Evolutionary conservation across 768 basidiomycete species (phyloP).

Genomic region (Chlorophyllum brunneum): DNA sequence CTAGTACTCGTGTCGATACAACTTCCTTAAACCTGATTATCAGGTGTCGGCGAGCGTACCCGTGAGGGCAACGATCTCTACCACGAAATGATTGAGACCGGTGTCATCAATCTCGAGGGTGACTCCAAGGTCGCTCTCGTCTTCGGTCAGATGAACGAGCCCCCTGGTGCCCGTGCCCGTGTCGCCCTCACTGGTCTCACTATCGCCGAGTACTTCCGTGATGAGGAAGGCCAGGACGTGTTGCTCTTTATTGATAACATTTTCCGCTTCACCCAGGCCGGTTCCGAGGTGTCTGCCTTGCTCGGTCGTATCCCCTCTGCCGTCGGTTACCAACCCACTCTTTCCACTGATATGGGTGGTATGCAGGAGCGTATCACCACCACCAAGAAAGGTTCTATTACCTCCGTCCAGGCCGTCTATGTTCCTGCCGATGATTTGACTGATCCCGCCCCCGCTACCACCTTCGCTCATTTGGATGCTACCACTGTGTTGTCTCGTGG

Average conservation of each 20-base stretch:
- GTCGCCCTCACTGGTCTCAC: conserved; percentile 98
- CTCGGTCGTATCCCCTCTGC: conserved; percentile 99
- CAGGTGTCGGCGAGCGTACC: conserved; percentile 99
- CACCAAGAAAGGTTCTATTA: conserved; percentile 99
- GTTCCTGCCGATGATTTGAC: conserved; percentile 99
- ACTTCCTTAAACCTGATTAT: conserved; percentile 11
- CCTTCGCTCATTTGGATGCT: conserved; percentile 99
- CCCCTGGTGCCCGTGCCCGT: conserved; percentile 99
- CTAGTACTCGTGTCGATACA: neutral
- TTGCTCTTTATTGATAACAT: conserved; percentile 99
- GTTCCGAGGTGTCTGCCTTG: conserved; percentile 99
- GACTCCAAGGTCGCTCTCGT: conserved; percentile 99
- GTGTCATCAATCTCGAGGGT: conserved; percentile 99
- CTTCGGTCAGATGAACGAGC: conserved; percentile 99
- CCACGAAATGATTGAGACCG: conserved; percentile 99
- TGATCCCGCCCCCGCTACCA: conserved; percentile 98
- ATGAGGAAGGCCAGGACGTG: conserved; percentile 99
- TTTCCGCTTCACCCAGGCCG: conserved; percentile 99
- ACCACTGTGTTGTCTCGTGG: conserved; percentile 99
- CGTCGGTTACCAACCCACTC: conserved; percentile 99
- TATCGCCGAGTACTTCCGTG: conserved; percentile 99
- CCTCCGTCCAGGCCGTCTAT: conserved; percentile 99
- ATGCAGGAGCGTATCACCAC: conserved; percentile 99
- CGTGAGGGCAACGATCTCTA: conserved; percentile 99
- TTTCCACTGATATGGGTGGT: conserved; percentile 99